Conservation (phyloP, 768 basidiomycete species). For the Pisolithus sp. region DNA sequence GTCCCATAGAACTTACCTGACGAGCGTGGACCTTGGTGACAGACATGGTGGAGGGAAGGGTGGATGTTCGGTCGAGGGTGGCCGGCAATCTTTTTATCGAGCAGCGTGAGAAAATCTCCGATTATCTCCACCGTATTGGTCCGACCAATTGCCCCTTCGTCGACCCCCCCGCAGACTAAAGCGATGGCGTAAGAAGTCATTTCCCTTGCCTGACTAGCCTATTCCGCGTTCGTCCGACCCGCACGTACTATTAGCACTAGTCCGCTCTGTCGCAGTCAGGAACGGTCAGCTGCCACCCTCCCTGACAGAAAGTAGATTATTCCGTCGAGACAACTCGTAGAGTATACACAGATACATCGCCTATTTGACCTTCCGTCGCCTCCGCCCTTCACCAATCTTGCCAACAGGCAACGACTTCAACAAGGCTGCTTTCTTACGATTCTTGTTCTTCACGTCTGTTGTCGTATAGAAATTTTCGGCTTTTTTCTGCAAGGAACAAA, state of each 20-base stretch:
- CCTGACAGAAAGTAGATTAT: too few species aligned
- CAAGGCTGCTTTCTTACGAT: conserved; percentile 55
- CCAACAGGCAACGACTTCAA: conserved; percentile 52
- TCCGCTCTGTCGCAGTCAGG: too few species aligned
- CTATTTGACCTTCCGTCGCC: conserved; percentile 17
- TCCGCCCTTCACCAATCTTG: conserved; percentile 40
- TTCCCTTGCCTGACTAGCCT: neutral
- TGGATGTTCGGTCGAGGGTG: conserved; percentile 8
- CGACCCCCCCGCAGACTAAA: neutral
- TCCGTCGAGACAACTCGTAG: neutral
- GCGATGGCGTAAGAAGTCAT: too few species aligned
- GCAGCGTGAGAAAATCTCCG: conserved; percentile 27
- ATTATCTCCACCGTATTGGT: conserved; percentile 28
- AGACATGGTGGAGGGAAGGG: conserved; percentile 58
- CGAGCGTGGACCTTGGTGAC: conserved; percentile 89
- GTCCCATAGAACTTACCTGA: conserved; percentile 49
- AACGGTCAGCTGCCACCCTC: too few species aligned
- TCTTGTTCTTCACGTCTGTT: conserved; percentile 86
- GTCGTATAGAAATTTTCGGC: conserved; percentile 82
- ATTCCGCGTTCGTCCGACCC: conserved; percentile 8
- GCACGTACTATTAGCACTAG: too few species aligned
- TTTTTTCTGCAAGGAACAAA: conserved; percentile 54
- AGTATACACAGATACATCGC: conserved; percentile 12
- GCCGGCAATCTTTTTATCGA: conserved; percentile 18
- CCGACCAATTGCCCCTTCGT: neutral